Evolutionary conservation across 2,329 filamentous ascomycete species (phyloP).

Genomic region (Macroventuria anomochaeta): DNA sequence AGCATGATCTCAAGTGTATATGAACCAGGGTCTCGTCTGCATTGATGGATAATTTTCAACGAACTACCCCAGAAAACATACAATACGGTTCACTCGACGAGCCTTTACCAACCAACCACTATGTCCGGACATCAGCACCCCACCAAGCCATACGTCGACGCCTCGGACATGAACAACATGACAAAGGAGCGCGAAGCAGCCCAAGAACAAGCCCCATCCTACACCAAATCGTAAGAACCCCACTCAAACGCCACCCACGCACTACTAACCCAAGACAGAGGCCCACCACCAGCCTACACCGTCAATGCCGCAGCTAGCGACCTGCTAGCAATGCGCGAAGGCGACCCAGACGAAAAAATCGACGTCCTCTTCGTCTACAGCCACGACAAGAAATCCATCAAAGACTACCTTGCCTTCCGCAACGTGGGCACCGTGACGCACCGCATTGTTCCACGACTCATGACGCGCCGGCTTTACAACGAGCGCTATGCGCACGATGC

Average conservation of each 20-base stretch:
- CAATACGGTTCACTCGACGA: not conserved
- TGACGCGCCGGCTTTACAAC: slow-evolving; percentile 36
- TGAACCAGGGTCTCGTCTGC: not conserved
- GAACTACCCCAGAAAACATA: not conserved
- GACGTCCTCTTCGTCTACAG: slow-evolving; percentile 21
- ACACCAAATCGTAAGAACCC: not conserved
- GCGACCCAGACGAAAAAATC: slow-evolving; percentile 12
- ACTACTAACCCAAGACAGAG: not conserved
- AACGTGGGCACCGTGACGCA: slow-evolving; percentile 23
- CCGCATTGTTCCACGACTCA: slow-evolving; percentile 34
- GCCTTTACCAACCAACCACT: not conserved
- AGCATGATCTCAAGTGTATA: not conserved
- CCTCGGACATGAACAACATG: not conserved
- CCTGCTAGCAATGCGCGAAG: slow-evolving; percentile 6
- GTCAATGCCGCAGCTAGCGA: slow-evolving; percentile 5
- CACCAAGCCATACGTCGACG: not conserved
- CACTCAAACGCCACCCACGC: not conserved
- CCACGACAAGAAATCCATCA: slow-evolving; percentile 24
- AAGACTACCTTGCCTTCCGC: slow-evolving; percentile 16
- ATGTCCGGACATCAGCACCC: not conserved
- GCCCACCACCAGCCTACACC: slow-evolving; percentile 9
- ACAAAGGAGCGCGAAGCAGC: not conserved
- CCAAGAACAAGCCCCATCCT: slow-evolving; percentile 1
- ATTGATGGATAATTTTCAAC: too few species aligned
- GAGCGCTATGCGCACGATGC: slow-evolving; percentile 40